These are phyloP conservation scores for Populus nigra DNA, from an alignment of 345 rosid genomes.

Conservation along the genomic window DNA sequence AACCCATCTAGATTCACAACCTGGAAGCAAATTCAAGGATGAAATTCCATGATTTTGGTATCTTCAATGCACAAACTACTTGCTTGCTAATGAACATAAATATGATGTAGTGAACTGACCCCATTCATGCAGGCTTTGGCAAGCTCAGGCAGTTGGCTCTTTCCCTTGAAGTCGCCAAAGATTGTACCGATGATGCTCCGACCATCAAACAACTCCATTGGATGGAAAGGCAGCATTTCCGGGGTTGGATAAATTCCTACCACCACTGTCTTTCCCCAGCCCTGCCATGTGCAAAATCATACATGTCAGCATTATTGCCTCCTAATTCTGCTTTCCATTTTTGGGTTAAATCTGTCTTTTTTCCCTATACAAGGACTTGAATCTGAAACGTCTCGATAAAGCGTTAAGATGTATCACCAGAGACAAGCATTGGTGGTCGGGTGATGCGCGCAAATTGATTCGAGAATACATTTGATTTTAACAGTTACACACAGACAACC, in stretches of 20 bases:
- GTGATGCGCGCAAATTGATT: background rate
- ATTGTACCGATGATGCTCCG: slow-evolving; percentile 24
- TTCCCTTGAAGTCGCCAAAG: slow-evolving; percentile 37
- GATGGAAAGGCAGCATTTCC: slow-evolving; percentile 26
- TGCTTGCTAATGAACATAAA: background rate
- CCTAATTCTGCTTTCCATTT: no score
- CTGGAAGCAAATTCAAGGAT: slow-evolving; percentile 10
- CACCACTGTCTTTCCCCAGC: slow-evolving; percentile 25
- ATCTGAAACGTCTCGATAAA: background rate
- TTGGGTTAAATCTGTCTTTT: background rate
- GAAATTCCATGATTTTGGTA: background rate
- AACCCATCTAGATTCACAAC: slow-evolving; percentile 29
- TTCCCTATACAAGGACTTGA: background rate
- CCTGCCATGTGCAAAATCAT: background rate
- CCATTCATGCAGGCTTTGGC: slow-evolving; percentile 30
- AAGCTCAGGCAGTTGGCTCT: slow-evolving; percentile 31
- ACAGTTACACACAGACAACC: background rate
- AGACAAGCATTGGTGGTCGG: background rate
- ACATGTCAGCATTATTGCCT: background rate
- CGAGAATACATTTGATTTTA: background rate
- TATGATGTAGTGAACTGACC: slow-evolving; percentile 1
- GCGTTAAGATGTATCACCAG: no score
- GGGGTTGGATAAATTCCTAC: slow-evolving; percentile 27
- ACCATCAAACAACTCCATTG: slow-evolving; percentile 46
- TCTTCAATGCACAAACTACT: background rate